Conservation (phyloP, 495 filamentous ascomycete genomes). For the Penicillium dipodomyicola region DNA sequence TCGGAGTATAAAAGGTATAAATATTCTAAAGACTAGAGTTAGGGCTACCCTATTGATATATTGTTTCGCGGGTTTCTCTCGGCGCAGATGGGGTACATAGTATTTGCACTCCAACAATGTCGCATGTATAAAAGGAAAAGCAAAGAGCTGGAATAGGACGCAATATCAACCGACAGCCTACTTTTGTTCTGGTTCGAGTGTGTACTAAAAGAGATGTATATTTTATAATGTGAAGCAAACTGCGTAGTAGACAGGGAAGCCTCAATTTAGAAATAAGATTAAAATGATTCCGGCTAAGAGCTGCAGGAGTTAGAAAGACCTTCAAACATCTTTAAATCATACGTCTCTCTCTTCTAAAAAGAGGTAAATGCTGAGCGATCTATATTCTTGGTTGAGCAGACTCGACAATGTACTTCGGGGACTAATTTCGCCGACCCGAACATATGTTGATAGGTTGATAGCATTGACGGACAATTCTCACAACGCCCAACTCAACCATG, state of each 20-base stretch:
- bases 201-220: neutral
- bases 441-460: slow-evolving; percentile 25
- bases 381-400: neutral
- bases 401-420: slow-evolving; percentile 24
- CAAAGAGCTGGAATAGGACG: neutral
- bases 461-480: slow-evolving; percentile 5
- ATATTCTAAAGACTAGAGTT: neutral
- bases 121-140: neutral
- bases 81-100: neutral
- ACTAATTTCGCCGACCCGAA: slow-evolving; percentile 35
- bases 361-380: neutral
- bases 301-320: neutral
- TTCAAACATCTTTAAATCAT: neutral
- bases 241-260: neutral
- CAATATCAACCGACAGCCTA: neutral
- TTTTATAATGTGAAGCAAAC: neutral
- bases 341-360: neutral
- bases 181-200: neutral
- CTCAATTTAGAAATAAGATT: neutral
- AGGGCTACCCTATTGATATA: too few relatives aligned
- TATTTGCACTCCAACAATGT: neutral
- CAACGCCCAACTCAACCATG: slow-evolving; percentile 28
- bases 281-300: neutral
- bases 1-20: neutral
- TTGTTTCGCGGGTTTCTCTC: neutral